These are phyloP conservation scores for Phalaenopsis equestris DNA, from an alignment of 106 monocot species.

Conservation along the genomic window DNA sequence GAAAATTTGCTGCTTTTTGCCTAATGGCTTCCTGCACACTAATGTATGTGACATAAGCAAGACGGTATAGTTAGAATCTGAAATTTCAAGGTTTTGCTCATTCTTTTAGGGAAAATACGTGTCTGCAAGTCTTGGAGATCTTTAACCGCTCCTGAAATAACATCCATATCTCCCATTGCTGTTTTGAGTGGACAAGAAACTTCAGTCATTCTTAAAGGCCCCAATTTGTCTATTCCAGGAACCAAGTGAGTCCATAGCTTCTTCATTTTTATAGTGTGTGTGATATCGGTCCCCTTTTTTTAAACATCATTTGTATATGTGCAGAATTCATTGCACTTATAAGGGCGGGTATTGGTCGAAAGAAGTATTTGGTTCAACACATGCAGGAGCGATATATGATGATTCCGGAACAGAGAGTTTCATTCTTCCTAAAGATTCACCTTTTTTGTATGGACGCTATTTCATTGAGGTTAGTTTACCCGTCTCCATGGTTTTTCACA, in stretches of 20 bases:
- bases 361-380: constrained; percentile 56
- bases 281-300: neutral
- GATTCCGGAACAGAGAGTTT: constrained; percentile 76
- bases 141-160: constrained; percentile 81
- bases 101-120: constrained; percentile 51
- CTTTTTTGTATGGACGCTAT: constrained; percentile 58
- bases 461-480: constrained; percentile 69
- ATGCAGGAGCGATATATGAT: constrained; percentile 77
- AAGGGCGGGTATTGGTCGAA: constrained; percentile 79
- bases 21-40: neutral
- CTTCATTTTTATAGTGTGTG: neutral
- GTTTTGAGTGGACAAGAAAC: constrained; percentile 78
- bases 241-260: constrained; percentile 56
- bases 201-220: constrained; percentile 61
- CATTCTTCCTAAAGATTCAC: constrained; percentile 48
- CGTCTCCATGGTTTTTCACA: neutral
- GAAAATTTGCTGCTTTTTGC: neutral
- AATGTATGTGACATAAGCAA: neutral
- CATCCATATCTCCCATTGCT: constrained; percentile 75
- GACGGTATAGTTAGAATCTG: neutral
- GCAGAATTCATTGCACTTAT: constrained; percentile 82
- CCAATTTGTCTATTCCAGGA: constrained; percentile 77
- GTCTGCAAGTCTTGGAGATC: constrained; percentile 74
- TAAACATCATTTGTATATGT: constrained; percentile 9
- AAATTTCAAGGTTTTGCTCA: neutral